Evolutionary conservation across 352 stramenopile genomes (phyloP), one percentile per base, ranked within the genome.

Genomic region (Phytophthora citricola): DNA sequence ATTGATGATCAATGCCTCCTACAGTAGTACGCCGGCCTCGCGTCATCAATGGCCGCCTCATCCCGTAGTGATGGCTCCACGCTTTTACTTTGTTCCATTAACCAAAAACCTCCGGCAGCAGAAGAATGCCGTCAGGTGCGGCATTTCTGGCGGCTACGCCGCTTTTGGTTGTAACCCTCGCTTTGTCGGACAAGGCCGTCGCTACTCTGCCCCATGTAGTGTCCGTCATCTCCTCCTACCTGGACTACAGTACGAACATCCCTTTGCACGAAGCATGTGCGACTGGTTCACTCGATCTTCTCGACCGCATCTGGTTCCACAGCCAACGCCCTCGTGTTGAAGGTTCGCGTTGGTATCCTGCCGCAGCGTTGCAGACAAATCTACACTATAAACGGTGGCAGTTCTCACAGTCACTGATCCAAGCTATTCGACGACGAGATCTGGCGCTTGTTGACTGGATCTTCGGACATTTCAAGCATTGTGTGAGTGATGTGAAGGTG

Each of bases 401-500:
- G 17, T 20, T 20, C 17, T 20, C 17, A 20, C 17, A 20, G 17
- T 20, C 17, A 20, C 17, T 20, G 17, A 20, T 20, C 17, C 17
- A 20, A 20, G 17, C 17, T 20, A 20, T 20, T 20, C 0, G 55
- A 54, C n/a, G 45, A 20, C 34, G 26, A 40, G 44, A 63, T 43
- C 29, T 49, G 45, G 56, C 32, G 2, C 31, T 63, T 15, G 55
- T 49, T 22, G n/a, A 49, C 22, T 55, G 54, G 54, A 52, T 62
- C 15, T 53, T 62, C 15, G 38, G 31, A 39, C 41, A 54, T 5
- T 51, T 61, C n/a, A 36, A 12, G 41, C 17, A 26, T 20, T 61
- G 44, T 26, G 54, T 62, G 43, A 62, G 43, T 39, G 31, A 54
- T 3, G 43, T 54, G 54, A 24, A 62, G 29, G 51, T 58, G 22